Percentiles rank a stretch among this genome's conserved stretches.
These are phyloP conservation scores for Rhynchospora tenuis DNA, from an alignment of 176 grass and related monocot species.

Conservation along the genomic window DNA sequence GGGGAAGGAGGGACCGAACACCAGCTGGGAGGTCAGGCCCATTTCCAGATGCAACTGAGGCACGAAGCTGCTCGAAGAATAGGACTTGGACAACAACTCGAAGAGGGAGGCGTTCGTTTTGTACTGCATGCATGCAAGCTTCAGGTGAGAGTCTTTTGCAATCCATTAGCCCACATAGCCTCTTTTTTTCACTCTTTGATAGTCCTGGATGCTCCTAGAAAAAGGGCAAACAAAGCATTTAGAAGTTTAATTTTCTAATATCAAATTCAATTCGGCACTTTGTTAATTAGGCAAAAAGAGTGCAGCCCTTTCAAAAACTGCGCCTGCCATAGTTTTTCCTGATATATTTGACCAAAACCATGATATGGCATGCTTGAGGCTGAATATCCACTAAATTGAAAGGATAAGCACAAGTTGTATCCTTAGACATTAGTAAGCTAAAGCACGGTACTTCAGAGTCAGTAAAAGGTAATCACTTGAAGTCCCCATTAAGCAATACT, in stretches of 20 bases:
- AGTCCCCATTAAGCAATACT: background rate
- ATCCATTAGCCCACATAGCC: constrained; percentile 79
- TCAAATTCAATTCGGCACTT: background rate
- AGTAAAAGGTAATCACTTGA: background rate
- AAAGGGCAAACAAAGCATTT: background rate
- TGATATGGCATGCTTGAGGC: background rate
- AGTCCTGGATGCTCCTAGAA: constrained; percentile 78
- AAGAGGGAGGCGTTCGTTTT: constrained; percentile 90
- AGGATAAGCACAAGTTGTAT: background rate
- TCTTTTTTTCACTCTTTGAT: constrained; percentile 88
- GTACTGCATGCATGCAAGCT: constrained; percentile 76
- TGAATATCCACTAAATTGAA: background rate
- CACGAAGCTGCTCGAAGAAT: constrained; percentile 74
- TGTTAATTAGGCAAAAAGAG: background rate
- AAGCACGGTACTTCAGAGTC: no score
- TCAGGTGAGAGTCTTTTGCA: constrained; percentile 82
- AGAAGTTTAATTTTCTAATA: background rate
- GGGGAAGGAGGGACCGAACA: constrained; percentile 47
- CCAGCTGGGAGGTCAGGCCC: constrained; percentile 34
- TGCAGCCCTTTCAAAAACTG: background rate
- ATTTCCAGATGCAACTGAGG: constrained; percentile 26
- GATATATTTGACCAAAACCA: background rate
- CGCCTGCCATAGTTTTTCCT: background rate
- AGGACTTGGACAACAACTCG: constrained; percentile 95
- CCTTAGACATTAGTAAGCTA: background rate